Base-by-base conservation (phyloP, 2,329 filamentous ascomycete genomes). In the Sporothrix variecibatus region DNA sequence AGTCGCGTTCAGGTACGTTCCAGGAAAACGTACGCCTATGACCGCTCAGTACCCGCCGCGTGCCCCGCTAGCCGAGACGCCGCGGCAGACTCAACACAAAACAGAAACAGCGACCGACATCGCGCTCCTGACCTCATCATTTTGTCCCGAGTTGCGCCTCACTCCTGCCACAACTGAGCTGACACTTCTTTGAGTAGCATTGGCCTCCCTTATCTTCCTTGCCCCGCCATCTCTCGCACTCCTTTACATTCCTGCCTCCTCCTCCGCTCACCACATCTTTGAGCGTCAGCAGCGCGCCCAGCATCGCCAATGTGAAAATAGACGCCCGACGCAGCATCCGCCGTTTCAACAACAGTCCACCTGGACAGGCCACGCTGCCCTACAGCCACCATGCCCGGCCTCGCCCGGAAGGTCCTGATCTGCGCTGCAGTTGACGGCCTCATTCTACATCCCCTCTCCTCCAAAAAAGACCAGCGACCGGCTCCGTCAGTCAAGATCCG, bases 391-490 rank as follows among this genome's bases (percentile, higher is more conserved):
- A 96, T 97, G 94, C 91, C 94, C 73, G 87, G 88, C 77, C 85
- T 97, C 75, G 90, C 93, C 75, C 92, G 93, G 81, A 97, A 96
- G 83, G 84, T 97, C 73, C 81, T 94, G 77, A 90, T 97, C 78
- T 92, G 92, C 82, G 94, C 94, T 73, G 91, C 94, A 34, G 89
- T 92, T 72, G 94, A 98, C 80, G 94, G 94, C 74, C 87, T 98
- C 71, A 86, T 97, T 76, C 87, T 98, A 62, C 93, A 96, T 79
- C 91, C 93, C 34, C 84, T 92, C 40, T 86, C 89, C 23, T 82
- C 85, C 72, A 90, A 90, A 81, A 90, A 90, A 79, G 88, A 90
- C 79, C 87, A 88, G 81, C 82, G 85, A 53, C 83, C 84, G 12
- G 72, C 67, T 72, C 85, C 87, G 75, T 86, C 90, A 28, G 86